These are phyloP conservation scores for Hyaloscypha bicolor DNA, from an alignment of 495 filamentous ascomycete genomes.

Conservation along the genomic window DNA sequence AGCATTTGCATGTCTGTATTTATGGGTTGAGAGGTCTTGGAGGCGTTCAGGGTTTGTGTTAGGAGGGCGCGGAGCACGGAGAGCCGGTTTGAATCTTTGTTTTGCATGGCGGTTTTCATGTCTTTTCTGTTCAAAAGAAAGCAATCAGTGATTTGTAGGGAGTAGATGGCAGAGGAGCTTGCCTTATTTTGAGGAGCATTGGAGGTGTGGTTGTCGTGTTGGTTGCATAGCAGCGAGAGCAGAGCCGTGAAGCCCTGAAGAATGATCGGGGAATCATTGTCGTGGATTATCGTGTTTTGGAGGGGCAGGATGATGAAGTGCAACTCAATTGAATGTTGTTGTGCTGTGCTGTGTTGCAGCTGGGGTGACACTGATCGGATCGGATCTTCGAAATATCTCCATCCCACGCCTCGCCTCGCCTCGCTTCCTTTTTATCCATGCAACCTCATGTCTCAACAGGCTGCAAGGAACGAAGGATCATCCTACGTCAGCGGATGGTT, in stretches of 20 bases:
- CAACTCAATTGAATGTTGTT: slow-evolving; percentile 2
- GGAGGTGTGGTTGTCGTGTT: slow-evolving; percentile 33
- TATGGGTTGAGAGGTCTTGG: slow-evolving; percentile 56
- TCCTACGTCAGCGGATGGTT: not conserved
- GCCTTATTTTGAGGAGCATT: slow-evolving; percentile 40
- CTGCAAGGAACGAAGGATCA: not conserved
- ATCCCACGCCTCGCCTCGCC: not conserved
- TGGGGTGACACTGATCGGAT: not conserved
- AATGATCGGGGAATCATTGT: slow-evolving; percentile 25
- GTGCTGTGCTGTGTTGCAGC: not conserved
- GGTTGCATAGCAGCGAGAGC: slow-evolving; percentile 31
- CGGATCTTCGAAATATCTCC: not conserved
- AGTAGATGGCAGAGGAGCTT: slow-evolving; percentile 15
- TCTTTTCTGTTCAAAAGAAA: slow-evolving; percentile 46
- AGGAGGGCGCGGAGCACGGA: slow-evolving; percentile 57
- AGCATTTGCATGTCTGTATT: slow-evolving; percentile 59
- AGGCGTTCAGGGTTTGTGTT: slow-evolving; percentile 55
- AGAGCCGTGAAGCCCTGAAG: slow-evolving; percentile 21
- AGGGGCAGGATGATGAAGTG: not conserved
- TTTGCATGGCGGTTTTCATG: slow-evolving; percentile 61
- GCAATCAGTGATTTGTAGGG: not conserved
- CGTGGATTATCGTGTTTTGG: not conserved
- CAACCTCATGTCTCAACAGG: not conserved
- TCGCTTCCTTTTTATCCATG: not conserved
- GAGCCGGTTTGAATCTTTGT: slow-evolving; percentile 56